Conservation (phyloP, 768 basidiomycete genomes). For the Russula lepida region DNA sequence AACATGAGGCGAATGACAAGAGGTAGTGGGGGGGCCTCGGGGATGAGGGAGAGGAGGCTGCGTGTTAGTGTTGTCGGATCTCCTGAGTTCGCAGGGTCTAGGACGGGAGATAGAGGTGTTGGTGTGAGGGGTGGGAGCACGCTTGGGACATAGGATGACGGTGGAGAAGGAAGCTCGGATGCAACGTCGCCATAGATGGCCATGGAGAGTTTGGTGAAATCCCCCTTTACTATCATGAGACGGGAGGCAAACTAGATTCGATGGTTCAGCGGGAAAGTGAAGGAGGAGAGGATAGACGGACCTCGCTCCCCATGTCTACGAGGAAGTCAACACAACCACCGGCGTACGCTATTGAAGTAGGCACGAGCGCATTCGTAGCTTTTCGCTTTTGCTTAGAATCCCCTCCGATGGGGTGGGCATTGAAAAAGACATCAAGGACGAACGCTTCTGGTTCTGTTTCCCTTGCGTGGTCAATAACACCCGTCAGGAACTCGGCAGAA, state of each 20-base stretch:
- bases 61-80: constrained; percentile 59
- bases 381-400: constrained; percentile 51
- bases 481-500: not conserved
- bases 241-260: constrained; percentile 55
- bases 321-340: constrained; percentile 59
- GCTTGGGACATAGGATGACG: constrained; percentile 36
- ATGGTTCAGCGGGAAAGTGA: constrained; percentile 1
- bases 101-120: constrained; percentile 36
- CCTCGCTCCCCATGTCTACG: constrained; percentile 66
- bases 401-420: constrained; percentile 46
- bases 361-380: constrained; percentile 62
- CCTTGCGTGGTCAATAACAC: constrained; percentile 29
- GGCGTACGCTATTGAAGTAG: constrained; percentile 61
- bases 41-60: constrained; percentile 51
- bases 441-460: constrained; percentile 66
- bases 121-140: constrained; percentile 31
- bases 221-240: constrained; percentile 73
- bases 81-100: constrained; percentile 52
- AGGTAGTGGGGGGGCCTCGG: constrained; percentile 52
- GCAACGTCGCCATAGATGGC: constrained; percentile 51
- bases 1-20: constrained; percentile 68
- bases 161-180: constrained; percentile 34
- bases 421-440: constrained; percentile 68
- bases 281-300: constrained; percentile 26
- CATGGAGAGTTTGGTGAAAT: constrained; percentile 56